Evolutionary conservation across 148 eudicot species (phyloP).

Genomic region (Drosera capensis): DNA sequence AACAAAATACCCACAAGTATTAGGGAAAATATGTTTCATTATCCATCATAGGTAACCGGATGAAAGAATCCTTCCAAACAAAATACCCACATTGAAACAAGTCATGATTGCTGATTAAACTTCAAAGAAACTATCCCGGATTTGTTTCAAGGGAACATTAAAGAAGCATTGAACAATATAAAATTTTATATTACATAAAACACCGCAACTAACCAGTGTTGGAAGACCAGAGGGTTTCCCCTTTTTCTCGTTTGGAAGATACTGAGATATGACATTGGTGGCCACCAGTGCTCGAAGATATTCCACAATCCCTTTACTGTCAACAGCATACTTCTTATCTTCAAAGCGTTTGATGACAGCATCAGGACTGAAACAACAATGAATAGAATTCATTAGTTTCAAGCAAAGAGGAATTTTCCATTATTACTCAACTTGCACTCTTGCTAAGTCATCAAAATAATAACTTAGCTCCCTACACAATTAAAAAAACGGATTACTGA

Average conservation of each 20-base stretch:
- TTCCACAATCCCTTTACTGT: conserved; percentile 78
- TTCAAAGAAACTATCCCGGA: too few relatives aligned
- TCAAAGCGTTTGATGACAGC: conserved; percentile 75
- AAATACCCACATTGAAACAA: too few relatives aligned
- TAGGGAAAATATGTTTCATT: too few relatives aligned
- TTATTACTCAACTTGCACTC: neutral
- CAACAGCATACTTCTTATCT: conserved; percentile 56
- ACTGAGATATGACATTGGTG: conserved; percentile 77
- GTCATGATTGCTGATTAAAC: too few relatives aligned
- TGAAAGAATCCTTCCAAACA: too few relatives aligned
- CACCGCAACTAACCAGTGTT: conserved; percentile 32
- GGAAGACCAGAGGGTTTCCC: conserved; percentile 93
- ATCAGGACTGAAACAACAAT: conserved; percentile 60
- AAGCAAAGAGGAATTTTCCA: conserved; percentile 4
- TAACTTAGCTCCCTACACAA: neutral
- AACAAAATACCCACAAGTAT: too few relatives aligned
- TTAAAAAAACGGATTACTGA: too few relatives aligned
- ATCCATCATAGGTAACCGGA: too few relatives aligned
- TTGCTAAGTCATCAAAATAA: too few relatives aligned
- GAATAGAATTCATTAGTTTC: neutral
- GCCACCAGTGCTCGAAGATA: conserved; percentile 83
- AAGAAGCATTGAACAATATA: neutral
- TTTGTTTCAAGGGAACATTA: neutral
- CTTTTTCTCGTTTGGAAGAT: conserved; percentile 80
- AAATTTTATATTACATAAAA: neutral